Conservation (phyloP, 192 early-diverging fungal species). For the Dimargaris cristalligena region DNA sequence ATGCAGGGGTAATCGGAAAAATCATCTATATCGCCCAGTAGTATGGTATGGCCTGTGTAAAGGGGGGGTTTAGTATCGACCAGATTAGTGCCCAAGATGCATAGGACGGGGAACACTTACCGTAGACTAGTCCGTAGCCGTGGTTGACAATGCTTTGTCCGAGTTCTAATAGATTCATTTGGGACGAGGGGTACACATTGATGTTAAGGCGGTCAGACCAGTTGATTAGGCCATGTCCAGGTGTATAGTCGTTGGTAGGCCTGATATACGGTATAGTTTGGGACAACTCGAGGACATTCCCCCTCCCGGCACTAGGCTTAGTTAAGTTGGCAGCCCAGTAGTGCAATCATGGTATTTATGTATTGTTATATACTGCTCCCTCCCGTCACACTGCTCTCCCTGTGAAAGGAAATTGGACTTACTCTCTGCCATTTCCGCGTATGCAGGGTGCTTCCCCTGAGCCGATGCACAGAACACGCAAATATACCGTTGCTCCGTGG, state of each 20-base stretch:
- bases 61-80: no score
- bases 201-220: background rate
- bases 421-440: constrained; percentile 26
- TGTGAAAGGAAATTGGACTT: no score
- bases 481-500: constrained; percentile 12
- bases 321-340: background rate
- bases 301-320: background rate
- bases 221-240: background rate
- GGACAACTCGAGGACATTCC: background rate
- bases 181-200: background rate
- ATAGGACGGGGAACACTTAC: no score
- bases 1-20: no score
- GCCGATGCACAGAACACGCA: constrained; percentile 29
- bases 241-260: background rate
- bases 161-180: constrained; percentile 19
- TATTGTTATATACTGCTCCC: no score
- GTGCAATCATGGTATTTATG: background rate
- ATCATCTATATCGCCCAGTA: no score
- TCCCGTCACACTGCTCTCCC: no score
- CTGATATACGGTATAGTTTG: background rate
- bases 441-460: constrained; percentile 18
- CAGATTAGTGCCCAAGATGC: no score
- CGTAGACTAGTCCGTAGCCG: constrained; percentile 48
- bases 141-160: constrained; percentile 34
- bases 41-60: no score